Conservation (phyloP, 2,329 filamentous ascomycete genomes). For the Diaporthe sp. region DNA sequence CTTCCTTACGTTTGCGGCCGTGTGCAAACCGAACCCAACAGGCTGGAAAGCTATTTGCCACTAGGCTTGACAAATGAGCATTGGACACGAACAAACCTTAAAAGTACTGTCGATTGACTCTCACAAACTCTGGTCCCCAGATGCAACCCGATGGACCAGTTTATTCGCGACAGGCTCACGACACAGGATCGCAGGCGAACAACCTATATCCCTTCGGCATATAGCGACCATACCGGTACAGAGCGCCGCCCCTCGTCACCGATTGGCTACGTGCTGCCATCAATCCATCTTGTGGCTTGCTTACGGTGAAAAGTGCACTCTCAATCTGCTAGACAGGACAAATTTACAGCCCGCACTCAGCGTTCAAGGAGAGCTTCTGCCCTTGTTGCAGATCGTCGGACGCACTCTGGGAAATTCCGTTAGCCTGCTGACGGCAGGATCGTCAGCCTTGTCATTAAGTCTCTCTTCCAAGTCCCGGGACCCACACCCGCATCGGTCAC, state of each 20-base stretch:
- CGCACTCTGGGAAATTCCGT: slow-evolving; percentile 19
- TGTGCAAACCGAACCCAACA: slow-evolving; percentile 9
- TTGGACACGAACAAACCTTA: slow-evolving; percentile 10
- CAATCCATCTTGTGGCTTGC: slow-evolving; percentile 3
- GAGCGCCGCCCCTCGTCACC: slow-evolving; percentile 5
- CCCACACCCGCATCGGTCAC: slow-evolving; percentile 27
- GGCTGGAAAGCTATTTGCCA: slow-evolving; percentile 20
- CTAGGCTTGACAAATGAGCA: slow-evolving; percentile 1
- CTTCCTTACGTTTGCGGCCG: background rate
- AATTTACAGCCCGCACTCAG: background rate
- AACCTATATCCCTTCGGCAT: slow-evolving; percentile 23
- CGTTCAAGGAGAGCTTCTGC: background rate
- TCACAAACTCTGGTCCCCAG: slow-evolving; percentile 2
- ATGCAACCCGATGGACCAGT: background rate
- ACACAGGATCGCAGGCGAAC: background rate
- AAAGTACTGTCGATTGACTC: background rate
- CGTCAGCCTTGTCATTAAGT: slow-evolving; percentile 26
- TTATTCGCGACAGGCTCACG: slow-evolving; percentile 12
- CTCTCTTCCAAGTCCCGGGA: slow-evolving; percentile 15
- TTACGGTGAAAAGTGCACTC: background rate
- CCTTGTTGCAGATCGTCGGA: slow-evolving; percentile 23
- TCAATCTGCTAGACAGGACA: background rate
- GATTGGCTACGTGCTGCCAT: slow-evolving; percentile 6
- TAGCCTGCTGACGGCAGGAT: slow-evolving; percentile 17
- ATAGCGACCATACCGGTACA: slow-evolving; percentile 12